phyloP scores from a whole-genome alignment of 2,329 filamentous ascomycete genomes.

The Fusarium graminum region DNA sequence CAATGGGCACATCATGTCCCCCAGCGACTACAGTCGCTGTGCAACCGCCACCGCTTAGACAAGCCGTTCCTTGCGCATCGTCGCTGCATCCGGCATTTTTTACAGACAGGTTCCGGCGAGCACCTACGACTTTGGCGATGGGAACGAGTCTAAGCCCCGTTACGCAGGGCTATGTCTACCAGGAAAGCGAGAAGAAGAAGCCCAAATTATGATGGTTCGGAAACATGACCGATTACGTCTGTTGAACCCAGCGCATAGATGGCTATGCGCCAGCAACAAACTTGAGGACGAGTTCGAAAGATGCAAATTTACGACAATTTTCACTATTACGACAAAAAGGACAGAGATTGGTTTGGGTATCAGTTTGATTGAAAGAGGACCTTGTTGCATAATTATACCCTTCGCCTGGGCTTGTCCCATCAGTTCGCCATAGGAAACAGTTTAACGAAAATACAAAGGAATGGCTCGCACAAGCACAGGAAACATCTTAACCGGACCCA shows the following conservation, averaged over 20 bases:
- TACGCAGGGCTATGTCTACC: conserved; percentile 72
- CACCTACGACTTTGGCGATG: conserved; percentile 57
- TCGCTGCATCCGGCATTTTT: conserved; percentile 82
- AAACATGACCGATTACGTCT: conserved; percentile 1
- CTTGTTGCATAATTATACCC: conserved; percentile 46
- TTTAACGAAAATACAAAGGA: conserved; percentile 40
- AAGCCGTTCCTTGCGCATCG: conserved; percentile 58
- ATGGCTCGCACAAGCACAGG: conserved; percentile 16
- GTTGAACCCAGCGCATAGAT: conserved; percentile 4
- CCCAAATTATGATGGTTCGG: conserved; percentile 53
- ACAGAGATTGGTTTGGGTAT: conserved; percentile 13
- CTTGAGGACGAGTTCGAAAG: not conserved
- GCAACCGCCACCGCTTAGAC: conserved; percentile 29
- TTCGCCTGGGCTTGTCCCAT: conserved; percentile 41
- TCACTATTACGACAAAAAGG: conserved; percentile 8
- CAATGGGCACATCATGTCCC: conserved; percentile 38
- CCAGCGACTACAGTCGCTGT: conserved; percentile 22
- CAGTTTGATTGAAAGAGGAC: conserved; percentile 38
- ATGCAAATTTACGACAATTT: conserved; percentile 3
- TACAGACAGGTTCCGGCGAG: conserved; percentile 71
- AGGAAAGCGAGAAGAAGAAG: conserved; percentile 56
- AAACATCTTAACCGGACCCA: conserved; percentile 30
- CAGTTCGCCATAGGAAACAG: conserved; percentile 43
- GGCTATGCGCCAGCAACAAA: not conserved
- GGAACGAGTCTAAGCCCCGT: conserved; percentile 61